Evolutionary conservation across 768 basidiomycete genomes (phyloP).

Genomic region (Podaxis sp.): DNA sequence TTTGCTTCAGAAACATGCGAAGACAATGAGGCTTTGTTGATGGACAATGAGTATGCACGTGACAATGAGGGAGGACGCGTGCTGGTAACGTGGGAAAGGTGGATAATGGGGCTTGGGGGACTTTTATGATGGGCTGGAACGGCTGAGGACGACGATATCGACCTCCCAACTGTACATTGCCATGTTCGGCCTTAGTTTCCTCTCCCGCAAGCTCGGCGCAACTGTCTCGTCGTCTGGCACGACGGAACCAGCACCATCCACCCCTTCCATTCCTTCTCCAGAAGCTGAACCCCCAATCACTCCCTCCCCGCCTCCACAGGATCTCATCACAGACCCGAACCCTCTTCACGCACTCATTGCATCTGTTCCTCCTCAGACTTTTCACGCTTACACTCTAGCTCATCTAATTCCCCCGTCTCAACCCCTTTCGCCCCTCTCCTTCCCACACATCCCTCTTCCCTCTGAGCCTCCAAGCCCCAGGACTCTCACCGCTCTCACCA

Average conservation of each 20-base stretch:
- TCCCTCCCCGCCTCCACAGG: slow-evolving; percentile 33
- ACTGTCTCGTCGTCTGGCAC: slow-evolving; percentile 13
- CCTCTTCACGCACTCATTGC: slow-evolving; percentile 50
- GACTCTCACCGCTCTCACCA: slow-evolving; percentile 41
- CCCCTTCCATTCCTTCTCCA: slow-evolving; percentile 18
- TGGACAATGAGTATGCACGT: slow-evolving; percentile 6
- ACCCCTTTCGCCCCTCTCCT: slow-evolving; percentile 28
- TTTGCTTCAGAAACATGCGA: not conserved
- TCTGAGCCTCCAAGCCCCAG: slow-evolving; percentile 27
- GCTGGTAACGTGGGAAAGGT: slow-evolving; percentile 4
- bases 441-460: slow-evolving; percentile 33
- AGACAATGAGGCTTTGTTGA: slow-evolving; percentile 8
- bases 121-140: not conserved
- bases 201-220: slow-evolving; percentile 32
- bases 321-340: slow-evolving; percentile 33
- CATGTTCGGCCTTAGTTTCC: slow-evolving; percentile 29
- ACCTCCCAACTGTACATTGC: not conserved
- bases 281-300: slow-evolving; percentile 32
- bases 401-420: slow-evolving; percentile 39
- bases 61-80: slow-evolving; percentile 1
- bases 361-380: slow-evolving; percentile 62
- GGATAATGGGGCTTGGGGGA: not conserved
- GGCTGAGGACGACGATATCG: slow-evolving; percentile 2
- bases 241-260: slow-evolving; percentile 13
- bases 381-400: slow-evolving; percentile 60